A percentile compares a stretch with the other conserved stretches of the same genome.
phyloP scores from a whole-genome alignment of 1,284 basidiomycete species.

The Chiua sp. region DNA sequence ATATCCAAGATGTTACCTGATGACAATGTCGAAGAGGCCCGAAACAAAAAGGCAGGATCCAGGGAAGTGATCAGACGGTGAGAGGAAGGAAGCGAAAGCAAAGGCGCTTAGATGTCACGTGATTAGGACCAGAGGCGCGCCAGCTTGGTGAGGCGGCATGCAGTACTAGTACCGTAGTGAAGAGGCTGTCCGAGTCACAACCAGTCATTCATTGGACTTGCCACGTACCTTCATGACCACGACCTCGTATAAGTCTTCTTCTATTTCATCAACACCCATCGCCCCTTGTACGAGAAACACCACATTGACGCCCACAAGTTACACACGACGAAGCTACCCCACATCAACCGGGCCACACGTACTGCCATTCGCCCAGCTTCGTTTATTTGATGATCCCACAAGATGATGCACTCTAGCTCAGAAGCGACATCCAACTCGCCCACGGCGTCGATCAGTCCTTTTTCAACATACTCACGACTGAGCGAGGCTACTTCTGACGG shows the following conservation, averaged over 20 bases:
- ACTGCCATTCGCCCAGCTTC: background rate
- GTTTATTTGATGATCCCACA: conserved; percentile 3
- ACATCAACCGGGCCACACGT: background rate
- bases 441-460: conserved; percentile 27
- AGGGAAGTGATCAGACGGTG: too few species aligned
- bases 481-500: conserved; percentile 76
- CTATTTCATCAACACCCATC: background rate
- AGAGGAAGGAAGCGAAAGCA: too few species aligned
- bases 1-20: too few species aligned
- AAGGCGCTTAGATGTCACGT: background rate
- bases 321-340: background rate
- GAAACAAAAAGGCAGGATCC: too few species aligned
- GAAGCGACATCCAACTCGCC: conserved; percentile 29
- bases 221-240: background rate
- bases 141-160: background rate
- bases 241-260: background rate
- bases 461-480: conserved; percentile 39
- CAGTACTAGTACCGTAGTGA: background rate
- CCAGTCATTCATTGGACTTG: background rate
- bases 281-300: too few species aligned
- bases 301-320: too few species aligned
- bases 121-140: too few species aligned
- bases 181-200: conserved; percentile 5
- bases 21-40: too few species aligned
- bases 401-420: conserved; percentile 11